Evolutionary conservation across 1,139 yeast species (phyloP).

Genomic region (Torulaspora globosa): DNA sequence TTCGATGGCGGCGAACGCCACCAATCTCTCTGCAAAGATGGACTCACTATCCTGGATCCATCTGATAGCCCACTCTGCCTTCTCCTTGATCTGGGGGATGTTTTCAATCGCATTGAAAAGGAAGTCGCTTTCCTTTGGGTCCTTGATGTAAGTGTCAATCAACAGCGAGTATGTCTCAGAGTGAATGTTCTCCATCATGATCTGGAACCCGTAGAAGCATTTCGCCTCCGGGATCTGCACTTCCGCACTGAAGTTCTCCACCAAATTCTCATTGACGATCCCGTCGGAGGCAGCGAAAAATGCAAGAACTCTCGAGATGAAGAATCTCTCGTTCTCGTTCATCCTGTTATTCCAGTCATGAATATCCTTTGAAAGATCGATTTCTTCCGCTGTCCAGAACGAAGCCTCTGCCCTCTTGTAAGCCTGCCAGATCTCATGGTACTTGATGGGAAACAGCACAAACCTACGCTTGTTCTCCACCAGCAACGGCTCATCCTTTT

Average conservation of each 20-base stretch:
- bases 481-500: slow-evolving; percentile 86
- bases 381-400: slow-evolving; percentile 99
- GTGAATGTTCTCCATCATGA: slow-evolving; percentile 99
- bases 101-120: slow-evolving; percentile 91
- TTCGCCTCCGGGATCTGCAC: slow-evolving; percentile 97
- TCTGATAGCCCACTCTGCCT: slow-evolving; percentile 97
- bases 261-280: slow-evolving; percentile 93
- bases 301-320: slow-evolving; percentile 89
- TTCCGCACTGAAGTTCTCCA: slow-evolving; percentile 94
- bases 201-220: slow-evolving; percentile 98
- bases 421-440: slow-evolving; percentile 98
- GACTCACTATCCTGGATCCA: slow-evolving; percentile 91
- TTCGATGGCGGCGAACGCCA: slow-evolving; percentile 98
- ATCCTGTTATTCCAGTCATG: slow-evolving; percentile 85
- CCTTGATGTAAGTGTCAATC: slow-evolving; percentile 92
- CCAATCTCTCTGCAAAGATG: slow-evolving; percentile 88
- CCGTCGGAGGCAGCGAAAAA: slow-evolving; percentile 98
- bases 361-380: slow-evolving; percentile 86
- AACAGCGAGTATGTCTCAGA: slow-evolving; percentile 93
- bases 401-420: slow-evolving; percentile 99
- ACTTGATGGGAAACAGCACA: slow-evolving; percentile 94
- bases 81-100: slow-evolving; percentile 89
- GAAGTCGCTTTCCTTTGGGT: slow-evolving; percentile 83
- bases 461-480: slow-evolving; percentile 84
- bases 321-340: slow-evolving; percentile 85